These are phyloP conservation scores for Iris pallida DNA, from an alignment of 116 monocot genomes.

Conservation along the genomic window DNA sequence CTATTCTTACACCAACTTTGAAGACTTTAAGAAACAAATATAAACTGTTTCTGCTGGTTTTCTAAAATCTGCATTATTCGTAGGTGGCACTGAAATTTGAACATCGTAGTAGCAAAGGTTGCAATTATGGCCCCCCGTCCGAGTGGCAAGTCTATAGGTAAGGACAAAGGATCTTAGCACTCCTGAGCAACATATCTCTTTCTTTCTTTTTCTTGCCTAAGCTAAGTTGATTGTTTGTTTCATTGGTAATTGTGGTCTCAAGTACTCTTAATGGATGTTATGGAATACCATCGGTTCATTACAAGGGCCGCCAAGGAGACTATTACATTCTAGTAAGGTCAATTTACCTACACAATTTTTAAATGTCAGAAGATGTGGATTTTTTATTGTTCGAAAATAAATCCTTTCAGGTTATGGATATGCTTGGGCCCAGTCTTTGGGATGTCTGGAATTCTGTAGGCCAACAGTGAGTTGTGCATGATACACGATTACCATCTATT, in stretches of 20 bases:
- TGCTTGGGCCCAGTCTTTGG: conserved; percentile 99
- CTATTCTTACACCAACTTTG: not conserved
- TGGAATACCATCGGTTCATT: conserved; percentile 92
- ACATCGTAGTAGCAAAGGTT: conserved; percentile 94
- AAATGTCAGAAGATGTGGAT: not conserved
- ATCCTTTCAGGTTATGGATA: conserved; percentile 87
- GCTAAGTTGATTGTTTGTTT: conserved; percentile 7
- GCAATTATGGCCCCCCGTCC: conserved; percentile 91
- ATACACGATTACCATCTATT: not conserved
- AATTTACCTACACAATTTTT: conserved; percentile 1
- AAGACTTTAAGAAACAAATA: not conserved
- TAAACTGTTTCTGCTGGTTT: not conserved
- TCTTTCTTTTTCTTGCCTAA: not conserved
- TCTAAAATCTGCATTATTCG: conserved; percentile 4
- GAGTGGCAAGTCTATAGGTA: conserved; percentile 99
- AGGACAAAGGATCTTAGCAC: conserved; percentile 24
- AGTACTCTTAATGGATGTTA: conserved; percentile 94
- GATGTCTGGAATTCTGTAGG: conserved; percentile 95
- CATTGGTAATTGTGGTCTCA: conserved; percentile 6
- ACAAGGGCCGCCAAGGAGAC: conserved; percentile 95
- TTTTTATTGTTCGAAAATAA: not conserved
- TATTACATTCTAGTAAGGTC: conserved; percentile 83
- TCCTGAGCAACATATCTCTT: not conserved
- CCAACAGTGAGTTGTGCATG: conserved; percentile 63
- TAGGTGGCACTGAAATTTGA: conserved; percentile 95